These are phyloP conservation scores for Triangularia setosa DNA, from an alignment of 2,329 filamentous ascomycete species.

Conservation along the genomic window DNA sequence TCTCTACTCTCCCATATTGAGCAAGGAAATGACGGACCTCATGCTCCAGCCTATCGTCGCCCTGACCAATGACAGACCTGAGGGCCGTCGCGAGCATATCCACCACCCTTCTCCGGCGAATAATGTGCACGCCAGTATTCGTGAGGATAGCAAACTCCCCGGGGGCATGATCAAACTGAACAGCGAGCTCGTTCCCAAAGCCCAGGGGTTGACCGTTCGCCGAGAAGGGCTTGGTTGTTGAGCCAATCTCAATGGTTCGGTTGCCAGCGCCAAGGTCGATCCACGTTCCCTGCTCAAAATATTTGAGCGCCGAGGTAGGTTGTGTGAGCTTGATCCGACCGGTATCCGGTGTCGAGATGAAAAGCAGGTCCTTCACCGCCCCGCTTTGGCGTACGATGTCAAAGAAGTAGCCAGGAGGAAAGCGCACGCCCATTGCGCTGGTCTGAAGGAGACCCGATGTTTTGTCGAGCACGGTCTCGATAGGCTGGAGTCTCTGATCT, in stretches of 20 bases:
- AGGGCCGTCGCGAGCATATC: conserved; percentile 87
- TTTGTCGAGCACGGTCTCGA: conserved; percentile 43
- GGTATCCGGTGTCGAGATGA: conserved; percentile 82
- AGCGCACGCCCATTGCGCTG: conserved; percentile 56
- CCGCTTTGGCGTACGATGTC: conserved; percentile 65
- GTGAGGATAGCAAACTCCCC: conserved; percentile 89
- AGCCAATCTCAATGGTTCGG: conserved; percentile 71
- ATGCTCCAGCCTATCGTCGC: conserved; percentile 75
- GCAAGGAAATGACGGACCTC: conserved; percentile 81
- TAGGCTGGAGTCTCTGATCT: conserved; percentile 26
- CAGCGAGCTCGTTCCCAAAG: conserved; percentile 91
- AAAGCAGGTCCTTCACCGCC: conserved; percentile 63
- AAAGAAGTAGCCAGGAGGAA: conserved; percentile 86
- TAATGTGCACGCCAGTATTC: conserved; percentile 82
- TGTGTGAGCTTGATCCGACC: conserved; percentile 69
- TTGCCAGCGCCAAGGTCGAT: conserved; percentile 63
- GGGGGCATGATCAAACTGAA: conserved; percentile 84
- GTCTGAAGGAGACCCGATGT: conserved; percentile 46
- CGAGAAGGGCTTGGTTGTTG: conserved; percentile 69
- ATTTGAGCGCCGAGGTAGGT: conserved; percentile 52
- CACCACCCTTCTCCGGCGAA: conserved; percentile 78
- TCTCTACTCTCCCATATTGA: conserved; percentile 83
- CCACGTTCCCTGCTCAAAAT: conserved; percentile 77
- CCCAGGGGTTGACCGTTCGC: conserved; percentile 66
- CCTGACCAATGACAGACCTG: conserved; percentile 55